These are phyloP conservation scores for Schizochytrium sp. DNA, from an alignment of 108 stramenopile species.

Conservation along the genomic window DNA sequence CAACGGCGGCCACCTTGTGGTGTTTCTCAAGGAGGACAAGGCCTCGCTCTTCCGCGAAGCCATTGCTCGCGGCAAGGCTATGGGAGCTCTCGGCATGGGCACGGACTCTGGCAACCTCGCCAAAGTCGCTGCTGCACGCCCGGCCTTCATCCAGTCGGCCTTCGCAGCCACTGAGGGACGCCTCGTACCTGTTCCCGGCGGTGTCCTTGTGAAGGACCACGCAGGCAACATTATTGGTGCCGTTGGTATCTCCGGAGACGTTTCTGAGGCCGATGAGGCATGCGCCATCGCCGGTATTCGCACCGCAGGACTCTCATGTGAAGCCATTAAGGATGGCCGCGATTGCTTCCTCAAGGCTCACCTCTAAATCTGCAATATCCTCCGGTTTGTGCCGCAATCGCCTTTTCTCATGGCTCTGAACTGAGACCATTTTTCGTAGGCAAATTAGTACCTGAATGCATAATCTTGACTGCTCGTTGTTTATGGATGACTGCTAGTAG, in stretches of 20 bases:
- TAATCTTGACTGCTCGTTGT: no score
- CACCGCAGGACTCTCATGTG: slow-evolving; percentile 43
- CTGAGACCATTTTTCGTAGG: no score
- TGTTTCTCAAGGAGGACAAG: slow-evolving; percentile 43
- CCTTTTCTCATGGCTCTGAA: no score
- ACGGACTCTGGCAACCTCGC: slow-evolving; percentile 43
- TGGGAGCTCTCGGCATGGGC: slow-evolving; percentile 55
- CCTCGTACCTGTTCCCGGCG: slow-evolving; percentile 45
- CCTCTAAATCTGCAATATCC: background rate
- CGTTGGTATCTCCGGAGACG: slow-evolving; percentile 53
- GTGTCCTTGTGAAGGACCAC: slow-evolving; percentile 48
- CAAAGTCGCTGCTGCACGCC: slow-evolving; percentile 53
- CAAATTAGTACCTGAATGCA: no score
- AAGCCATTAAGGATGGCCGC: slow-evolving; percentile 39
- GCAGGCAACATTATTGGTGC: slow-evolving; percentile 52
- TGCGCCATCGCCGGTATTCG: slow-evolving; percentile 58
- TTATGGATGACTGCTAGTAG: no score
- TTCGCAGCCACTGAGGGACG: slow-evolving; percentile 58
- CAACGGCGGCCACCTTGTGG: slow-evolving; percentile 56
- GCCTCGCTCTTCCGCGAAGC: slow-evolving; percentile 50
- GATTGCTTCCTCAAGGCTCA: slow-evolving; percentile 60
- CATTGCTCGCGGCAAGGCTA: slow-evolving; percentile 56
- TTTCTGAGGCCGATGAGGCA: slow-evolving; percentile 60
- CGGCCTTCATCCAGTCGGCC: slow-evolving; percentile 55
- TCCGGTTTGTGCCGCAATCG: no score